Percentiles rank a stretch among this genome's conserved stretches.
phyloP scores from a whole-genome alignment of 768 basidiomycete genomes.

The Naematelia aurantialba region DNA sequence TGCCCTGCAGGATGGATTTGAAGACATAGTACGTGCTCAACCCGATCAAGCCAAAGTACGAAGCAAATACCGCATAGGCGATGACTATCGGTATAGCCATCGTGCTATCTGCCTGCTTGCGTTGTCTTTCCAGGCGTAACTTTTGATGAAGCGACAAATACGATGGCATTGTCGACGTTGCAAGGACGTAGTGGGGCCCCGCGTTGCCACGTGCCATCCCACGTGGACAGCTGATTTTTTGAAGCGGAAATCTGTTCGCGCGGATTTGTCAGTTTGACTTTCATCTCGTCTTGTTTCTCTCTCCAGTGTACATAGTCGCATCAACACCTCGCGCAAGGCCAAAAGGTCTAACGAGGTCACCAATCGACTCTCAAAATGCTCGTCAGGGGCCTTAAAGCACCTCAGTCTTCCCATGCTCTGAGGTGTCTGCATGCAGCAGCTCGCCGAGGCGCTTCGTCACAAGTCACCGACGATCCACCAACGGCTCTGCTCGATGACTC shows the following conservation, averaged over 20 bases:
- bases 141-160: background rate
- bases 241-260: background rate
- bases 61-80: slow-evolving; percentile 40
- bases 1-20: slow-evolving; percentile 19
- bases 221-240: background rate
- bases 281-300: background rate
- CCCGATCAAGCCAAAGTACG: slow-evolving; percentile 50
- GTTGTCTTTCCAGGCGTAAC: too few relatives aligned
- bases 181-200: background rate
- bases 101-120: background rate
- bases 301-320: background rate
- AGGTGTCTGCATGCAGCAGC: background rate
- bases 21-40: slow-evolving; percentile 46
- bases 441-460: background rate
- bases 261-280: background rate
- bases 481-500: background rate
- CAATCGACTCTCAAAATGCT: background rate
- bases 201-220: background rate
- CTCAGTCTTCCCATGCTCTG: background rate
- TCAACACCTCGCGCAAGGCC: background rate
- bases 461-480: background rate
- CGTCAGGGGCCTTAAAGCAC: background rate
- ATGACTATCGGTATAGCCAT: background rate
- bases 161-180: background rate
- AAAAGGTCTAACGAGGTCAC: background rate